phyloP scores from a whole-genome alignment of 345 rosid species.

The Gossypium turneri region DNA sequence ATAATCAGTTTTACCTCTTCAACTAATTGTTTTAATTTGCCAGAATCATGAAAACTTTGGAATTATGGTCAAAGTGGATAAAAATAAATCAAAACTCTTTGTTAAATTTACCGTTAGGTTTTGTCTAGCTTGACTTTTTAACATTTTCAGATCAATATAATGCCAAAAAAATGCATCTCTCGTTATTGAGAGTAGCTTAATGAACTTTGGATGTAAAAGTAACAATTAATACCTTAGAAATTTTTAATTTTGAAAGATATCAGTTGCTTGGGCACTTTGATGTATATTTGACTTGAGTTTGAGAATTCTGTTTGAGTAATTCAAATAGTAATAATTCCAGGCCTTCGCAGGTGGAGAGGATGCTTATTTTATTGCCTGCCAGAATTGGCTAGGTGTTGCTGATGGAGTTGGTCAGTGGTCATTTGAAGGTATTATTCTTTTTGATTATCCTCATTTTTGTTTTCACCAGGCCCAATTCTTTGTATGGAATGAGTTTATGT shows the following conservation, averaged over 20 bases:
- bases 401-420: constrained; percentile 81
- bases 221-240: background rate
- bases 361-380: constrained; percentile 52
- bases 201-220: background rate
- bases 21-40: background rate
- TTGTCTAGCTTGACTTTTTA: background rate
- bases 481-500: background rate
- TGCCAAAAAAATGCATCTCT: background rate
- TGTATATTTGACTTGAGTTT: constrained; percentile 8
- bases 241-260: background rate
- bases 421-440: constrained; percentile 45
- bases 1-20: background rate
- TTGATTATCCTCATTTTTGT: background rate
- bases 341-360: constrained; percentile 82
- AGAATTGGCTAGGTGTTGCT: constrained; percentile 75
- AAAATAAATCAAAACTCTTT: background rate
- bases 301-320: constrained; percentile 37
- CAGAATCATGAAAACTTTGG: background rate
- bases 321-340: constrained; percentile 69
- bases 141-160: background rate
- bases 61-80: background rate
- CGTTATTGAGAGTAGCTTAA: background rate
- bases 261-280: background rate
- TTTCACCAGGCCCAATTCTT: background rate
- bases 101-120: background rate